phyloP scores from a whole-genome alignment of 2,329 filamentous ascomycete genomes.

The Xylaria sp. region DNA sequence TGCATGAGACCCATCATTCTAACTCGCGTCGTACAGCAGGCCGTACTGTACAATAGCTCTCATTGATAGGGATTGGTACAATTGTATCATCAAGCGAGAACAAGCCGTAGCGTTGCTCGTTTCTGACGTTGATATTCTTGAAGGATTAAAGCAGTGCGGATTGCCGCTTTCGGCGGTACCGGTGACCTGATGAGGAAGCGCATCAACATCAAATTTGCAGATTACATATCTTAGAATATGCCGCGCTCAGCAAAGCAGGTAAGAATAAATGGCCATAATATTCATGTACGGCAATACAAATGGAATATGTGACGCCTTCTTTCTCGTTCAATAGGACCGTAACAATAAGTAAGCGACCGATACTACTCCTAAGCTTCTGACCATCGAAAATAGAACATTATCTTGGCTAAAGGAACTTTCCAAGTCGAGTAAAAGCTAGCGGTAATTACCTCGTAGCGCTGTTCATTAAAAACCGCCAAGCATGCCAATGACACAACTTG shows the following conservation, averaged over 20 bases:
- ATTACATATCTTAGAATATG: neutral
- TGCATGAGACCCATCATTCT: neutral
- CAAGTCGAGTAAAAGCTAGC: conserved; percentile 11
- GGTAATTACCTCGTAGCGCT: neutral
- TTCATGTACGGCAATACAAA: no score
- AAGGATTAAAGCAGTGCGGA: conserved; percentile 14
- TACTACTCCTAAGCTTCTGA: neutral
- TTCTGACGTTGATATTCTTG: neutral
- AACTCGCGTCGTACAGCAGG: conserved; percentile 1
- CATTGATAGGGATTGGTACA: neutral
- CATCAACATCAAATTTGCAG: neutral
- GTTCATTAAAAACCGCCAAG: conserved; percentile 20
- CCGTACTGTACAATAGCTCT: neutral
- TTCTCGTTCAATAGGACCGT: neutral
- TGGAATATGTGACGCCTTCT: neutral
- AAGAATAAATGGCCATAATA: neutral
- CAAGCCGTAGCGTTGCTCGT: neutral
- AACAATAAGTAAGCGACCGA: conserved; percentile 1
- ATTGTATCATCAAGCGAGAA: conserved; percentile 22
- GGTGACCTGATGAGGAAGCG: neutral
- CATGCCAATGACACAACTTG: conserved; percentile 17
- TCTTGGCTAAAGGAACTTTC: neutral
- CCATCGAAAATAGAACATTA: conserved; percentile 17
- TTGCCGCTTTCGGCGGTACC: conserved; percentile 30
- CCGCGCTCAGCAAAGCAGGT: neutral